Base-by-base conservation (phyloP, 805 yeast genomes). In the Allodekkera sacchari region DNA sequence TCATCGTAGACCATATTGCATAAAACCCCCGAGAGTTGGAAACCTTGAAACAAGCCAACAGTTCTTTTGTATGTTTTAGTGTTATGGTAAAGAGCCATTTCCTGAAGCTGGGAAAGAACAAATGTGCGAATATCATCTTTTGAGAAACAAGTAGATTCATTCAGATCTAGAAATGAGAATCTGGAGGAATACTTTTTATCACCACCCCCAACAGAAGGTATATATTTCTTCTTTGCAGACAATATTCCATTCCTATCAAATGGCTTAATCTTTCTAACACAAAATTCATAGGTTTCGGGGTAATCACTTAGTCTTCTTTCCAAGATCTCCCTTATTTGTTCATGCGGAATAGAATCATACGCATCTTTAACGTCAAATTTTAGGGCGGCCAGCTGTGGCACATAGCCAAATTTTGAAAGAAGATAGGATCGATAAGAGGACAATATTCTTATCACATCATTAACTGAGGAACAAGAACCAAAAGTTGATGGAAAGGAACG, bases 11-110 rank as follows among this genome's bases (percentile, higher is more conserved):
- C 68, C 1, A 85, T 41, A 40, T 85, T 83, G 40, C 94, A 85
- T 22, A 88, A 63, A 5, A 77, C 60, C 1, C 82, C 69, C 35
- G 95, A 89, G 4, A 87, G 52, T 2, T 78, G 75, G 6, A 84
- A 71, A 0, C 97, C 97, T 57, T 88, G 97, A 33, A 79, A 87
- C 0, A 89, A 64, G 0, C 97, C 97, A 7, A 59, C 52, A 26
- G 58, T 70, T 36, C 94, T 59, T n/a, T 51, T 47, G 45, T 63
- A 70, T 3, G 60, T 53, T 6, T 44, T 39, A 1, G 52, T 45
- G 4, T 59, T 57, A 3, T 68, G 51, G 18, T 53, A 52, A 0
- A 78, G 54, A 0, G 65, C 57, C 0, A 83, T 66, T 9, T 64
- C 55, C n/a, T 56, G 55, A 10, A 85, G 50, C 35, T 83, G 87